A percentile compares a stretch with the other conserved stretches of the same genome.
Conservation (phyloP, 306 rosid genomes). For the Pachyrhizus erosus region DNA sequence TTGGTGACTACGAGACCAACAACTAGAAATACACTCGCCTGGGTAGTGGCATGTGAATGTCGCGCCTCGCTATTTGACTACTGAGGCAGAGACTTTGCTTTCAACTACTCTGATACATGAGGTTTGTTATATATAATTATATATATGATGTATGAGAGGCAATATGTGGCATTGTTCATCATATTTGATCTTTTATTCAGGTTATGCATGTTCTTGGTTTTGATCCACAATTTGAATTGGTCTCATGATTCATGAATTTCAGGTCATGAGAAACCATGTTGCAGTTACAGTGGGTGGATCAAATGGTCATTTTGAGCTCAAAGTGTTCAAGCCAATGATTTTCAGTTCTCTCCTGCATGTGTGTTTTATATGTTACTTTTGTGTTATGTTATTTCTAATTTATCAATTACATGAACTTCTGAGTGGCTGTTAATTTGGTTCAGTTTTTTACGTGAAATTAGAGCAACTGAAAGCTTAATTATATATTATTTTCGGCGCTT, state of each 20-base stretch:
- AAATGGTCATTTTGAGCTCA: slow-evolving; percentile 98
- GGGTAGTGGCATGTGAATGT: too few relatives aligned
- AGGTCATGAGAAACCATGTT: slow-evolving; percentile 98
- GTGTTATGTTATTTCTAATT: not conserved
- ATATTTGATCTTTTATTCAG: too few relatives aligned
- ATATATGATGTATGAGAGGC: too few relatives aligned
- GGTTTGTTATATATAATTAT: too few relatives aligned
- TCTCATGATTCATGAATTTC: slow-evolving; percentile 34
- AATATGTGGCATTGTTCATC: too few relatives aligned
- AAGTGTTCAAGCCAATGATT: slow-evolving; percentile 95
- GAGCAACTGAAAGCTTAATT: slow-evolving; percentile 5
- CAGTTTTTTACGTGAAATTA: not conserved
- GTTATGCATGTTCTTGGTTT: too few relatives aligned
- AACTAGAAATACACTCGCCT: too few relatives aligned
- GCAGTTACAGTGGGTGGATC: slow-evolving; percentile 95
- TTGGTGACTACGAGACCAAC: too few relatives aligned
- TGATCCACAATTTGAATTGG: too few relatives aligned
- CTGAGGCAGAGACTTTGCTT: too few relatives aligned
- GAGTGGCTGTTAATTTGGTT: slow-evolving; percentile 17
- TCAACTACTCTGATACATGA: too few relatives aligned
- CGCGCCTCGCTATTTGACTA: too few relatives aligned
- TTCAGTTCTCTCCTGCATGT: slow-evolving; percentile 82
- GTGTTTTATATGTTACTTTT: slow-evolving; percentile 46
- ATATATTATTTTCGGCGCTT: slow-evolving; percentile 17
- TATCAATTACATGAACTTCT: slow-evolving; percentile 22